Base-by-base conservation (phyloP, 805 yeast genomes). In the Candida ovalis region DNA sequence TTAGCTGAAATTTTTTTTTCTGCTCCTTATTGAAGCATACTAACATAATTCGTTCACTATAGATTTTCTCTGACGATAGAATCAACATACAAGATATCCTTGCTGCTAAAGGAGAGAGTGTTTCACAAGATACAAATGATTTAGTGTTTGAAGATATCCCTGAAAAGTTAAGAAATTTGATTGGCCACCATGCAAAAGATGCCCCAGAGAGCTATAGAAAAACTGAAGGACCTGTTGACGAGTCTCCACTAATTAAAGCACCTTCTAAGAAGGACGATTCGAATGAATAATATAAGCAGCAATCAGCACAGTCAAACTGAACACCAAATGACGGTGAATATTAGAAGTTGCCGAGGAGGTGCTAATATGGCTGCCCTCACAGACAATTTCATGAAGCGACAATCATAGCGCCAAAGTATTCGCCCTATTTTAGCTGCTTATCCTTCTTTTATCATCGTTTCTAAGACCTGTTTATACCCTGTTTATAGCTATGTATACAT, bases 21-120 rank as follows among this genome's bases (percentile, higher is more conserved):
- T 25, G 35, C n/a, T 17, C 35, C n/a, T 30, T 30, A 7, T 30
- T 30, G n/a, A n/a, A n/a, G n/a, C 43, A 9, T 27, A 40, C 43
- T 40, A 40, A 27, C 35, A 18, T 25, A 30, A 10, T 45, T 48
- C 48, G 40, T 45, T 40, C 64, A 64, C 68, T 45, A 6, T 64
- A 82, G 71, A 87, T 91, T 28, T 90, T 91, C 61, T 80, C 82
- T n/a, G 97, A 91, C 64, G 73, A 80, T 23, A 74, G 77, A 53
- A 77, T 88, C 58, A 88, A 85, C n/a, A 70, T 91, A 30, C 88
- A 89, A 61, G 96, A 91, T 47, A 83, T 89, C 4, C 63, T 91
- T 61, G 73, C 73, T 13, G 82, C 84, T 0, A 77, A 87, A 59
- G 97, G 97, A 2, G 92, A 90, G 54, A 73, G 78, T 13, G 81